Base-by-base conservation (phyloP, 495 filamentous ascomycete genomes). In the Aspergillus haitiensis region DNA sequence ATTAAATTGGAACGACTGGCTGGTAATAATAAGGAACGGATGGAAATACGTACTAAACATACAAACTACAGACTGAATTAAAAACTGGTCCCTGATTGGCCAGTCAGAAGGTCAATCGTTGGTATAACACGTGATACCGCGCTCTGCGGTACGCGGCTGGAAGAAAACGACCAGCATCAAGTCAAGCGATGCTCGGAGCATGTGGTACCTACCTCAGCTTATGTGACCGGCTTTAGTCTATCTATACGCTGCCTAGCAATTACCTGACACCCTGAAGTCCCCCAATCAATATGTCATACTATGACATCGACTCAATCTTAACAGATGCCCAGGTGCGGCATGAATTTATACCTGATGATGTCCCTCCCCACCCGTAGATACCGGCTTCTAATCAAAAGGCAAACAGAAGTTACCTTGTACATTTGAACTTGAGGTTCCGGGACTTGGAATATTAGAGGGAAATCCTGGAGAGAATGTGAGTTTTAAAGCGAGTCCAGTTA, bases 271-370 rank as follows among this genome's bases (percentile, higher is more conserved):
- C 21, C 7, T 21, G n/a, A 47, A 21, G 5, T 15, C 9, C 16
- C 44, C 5, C 15, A 47, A 8, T 56, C 67, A 70, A 58, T 27
- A 86, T 82, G 77, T 89, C 89, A 39, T 98, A 98, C 79, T 97
- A 98, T 80, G 89, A 95, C 71, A 88, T 97, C 62, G 91, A 96
- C 69, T 85, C 91, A 32, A 96, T 98, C 60, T 78, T 98, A 50
- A 98, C 94, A 1, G 93, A 96, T 70, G 88, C 90, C 33, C 91
- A 95, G 79, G 91, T 89, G 80, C 48, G 63, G 64, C 37, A 18
- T 37, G 10, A 18, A 61, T 21, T 45, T 50, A 33, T 37, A 7
- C 5, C 15, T 55, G 21, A 42, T 15, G 21, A 2, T 33, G 31
- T 16, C 36, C 7, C 21, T n/a, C 18, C 6, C 37, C 12, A 3